Evolutionary conservation across 768 basidiomycete species (phyloP), one percentile per base, ranked within the genome.

Genomic region (Sutorius australiensis): DNA sequence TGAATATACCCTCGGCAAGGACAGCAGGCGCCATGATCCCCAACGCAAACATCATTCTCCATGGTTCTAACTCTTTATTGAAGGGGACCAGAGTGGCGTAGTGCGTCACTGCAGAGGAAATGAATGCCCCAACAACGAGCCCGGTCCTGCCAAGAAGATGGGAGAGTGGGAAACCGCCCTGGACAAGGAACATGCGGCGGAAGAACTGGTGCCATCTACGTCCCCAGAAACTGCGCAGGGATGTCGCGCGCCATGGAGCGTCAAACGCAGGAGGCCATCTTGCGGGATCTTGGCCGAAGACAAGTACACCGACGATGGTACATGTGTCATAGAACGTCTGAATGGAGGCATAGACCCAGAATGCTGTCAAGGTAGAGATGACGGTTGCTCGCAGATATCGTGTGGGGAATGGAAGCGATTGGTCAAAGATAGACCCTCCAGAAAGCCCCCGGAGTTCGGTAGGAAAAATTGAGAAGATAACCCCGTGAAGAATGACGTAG

Each of bases 401-500:
- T 8, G 8, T 6, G 16, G 4, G 24, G 24, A 24, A 4, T 24
- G 24, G 24, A 24, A 72, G 64, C 32, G 61, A 60, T 10, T 67
- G 50, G 39, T 68, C 67, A 53, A 67, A 73, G 40, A 75, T 69
- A 19, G 66, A 55, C 10, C 64, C 72, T 44, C 70, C 69, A 1
- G 51, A 30, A 16, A 44, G 5, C 10, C 40, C 27, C 0, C 51
- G 42, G 5, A 80, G 61, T 39, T 4, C 11, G 6, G 4, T 32
- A 3, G 34, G 27, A 9, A 32, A 24, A n/a, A 50, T 27, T 7
- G 32, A 34, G 5, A 11, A 21, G 7, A 40, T 69, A 30, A 64
- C 47, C 48, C 73, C 72, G 50, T 82, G 79, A 6, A 80, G 40
- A 14, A 63, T 49, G 61, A 83, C 79, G 48, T 78, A 72, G 11